Conservation (phyloP, 495 filamentous ascomycete species). For the Margaritispora aquatica region DNA sequence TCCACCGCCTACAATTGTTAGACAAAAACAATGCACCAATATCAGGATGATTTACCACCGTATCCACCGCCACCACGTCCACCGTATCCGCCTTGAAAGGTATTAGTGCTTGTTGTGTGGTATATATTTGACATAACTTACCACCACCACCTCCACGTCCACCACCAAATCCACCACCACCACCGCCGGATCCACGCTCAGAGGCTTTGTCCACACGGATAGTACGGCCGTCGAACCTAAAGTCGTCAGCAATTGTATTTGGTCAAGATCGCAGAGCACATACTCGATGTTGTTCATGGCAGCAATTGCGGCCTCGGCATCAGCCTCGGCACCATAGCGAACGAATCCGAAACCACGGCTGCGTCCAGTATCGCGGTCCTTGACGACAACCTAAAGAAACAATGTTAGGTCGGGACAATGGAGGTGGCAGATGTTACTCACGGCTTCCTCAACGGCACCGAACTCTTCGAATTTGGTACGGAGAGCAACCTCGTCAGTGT, state of each 20-base stretch:
- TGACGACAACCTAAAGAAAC: slow-evolving; percentile 77
- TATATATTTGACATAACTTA: not conserved
- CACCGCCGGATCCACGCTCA: slow-evolving; percentile 60
- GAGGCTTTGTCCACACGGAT: slow-evolving; percentile 97
- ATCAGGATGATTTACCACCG: slow-evolving; percentile 2
- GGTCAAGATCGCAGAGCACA: slow-evolving; percentile 21
- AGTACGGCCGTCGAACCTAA: slow-evolving; percentile 88
- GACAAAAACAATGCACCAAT: not conserved
- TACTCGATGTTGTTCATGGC: slow-evolving; percentile 95
- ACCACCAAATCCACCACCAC: slow-evolving; percentile 40
- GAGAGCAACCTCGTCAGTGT: slow-evolving; percentile 82
- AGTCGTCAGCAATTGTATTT: slow-evolving; percentile 4
- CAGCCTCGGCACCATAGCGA: slow-evolving; percentile 71
- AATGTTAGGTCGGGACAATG: slow-evolving; percentile 1
- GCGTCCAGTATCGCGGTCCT: slow-evolving; percentile 92
- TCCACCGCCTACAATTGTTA: slow-evolving; percentile 6
- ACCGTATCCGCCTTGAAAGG: not conserved
- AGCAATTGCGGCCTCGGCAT: slow-evolving; percentile 74
- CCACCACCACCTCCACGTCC: slow-evolving; percentile 16
- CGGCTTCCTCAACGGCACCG: slow-evolving; percentile 85
- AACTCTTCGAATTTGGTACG: slow-evolving; percentile 85
- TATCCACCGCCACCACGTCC: not conserved
- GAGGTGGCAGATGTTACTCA: slow-evolving; percentile 40
- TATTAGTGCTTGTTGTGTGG: not conserved
- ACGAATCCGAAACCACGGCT: slow-evolving; percentile 98